Percentiles rank a stretch among this genome's conserved stretches.
Conservation (phyloP, 306 rosid species). For the Calophaca sinica region DNA sequence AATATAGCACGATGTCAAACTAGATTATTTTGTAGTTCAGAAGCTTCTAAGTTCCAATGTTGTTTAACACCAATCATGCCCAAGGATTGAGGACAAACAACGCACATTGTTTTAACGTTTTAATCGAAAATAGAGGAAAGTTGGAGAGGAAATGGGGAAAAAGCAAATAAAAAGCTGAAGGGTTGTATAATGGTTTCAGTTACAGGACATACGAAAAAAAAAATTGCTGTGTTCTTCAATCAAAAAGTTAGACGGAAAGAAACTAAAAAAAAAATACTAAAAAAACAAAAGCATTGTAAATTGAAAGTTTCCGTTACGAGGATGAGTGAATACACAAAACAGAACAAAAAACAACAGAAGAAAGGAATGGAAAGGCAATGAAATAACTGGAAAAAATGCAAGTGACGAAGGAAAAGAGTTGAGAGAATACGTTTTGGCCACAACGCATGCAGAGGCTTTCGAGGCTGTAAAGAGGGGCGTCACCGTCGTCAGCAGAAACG, state of each 20-base stretch:
- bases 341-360: no score
- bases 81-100: not conserved
- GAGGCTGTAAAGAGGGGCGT: constrained; percentile 71
- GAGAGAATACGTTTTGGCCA: constrained; percentile 63
- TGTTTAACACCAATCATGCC: not conserved
- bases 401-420: not conserved
- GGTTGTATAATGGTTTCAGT: not conserved
- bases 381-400: no score
- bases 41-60: not conserved
- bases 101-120: not conserved
- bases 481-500: constrained; percentile 67
- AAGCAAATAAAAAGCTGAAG: not conserved
- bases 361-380: no score
- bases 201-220: not conserved
- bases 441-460: constrained; percentile 99
- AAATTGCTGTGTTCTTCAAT: not conserved
- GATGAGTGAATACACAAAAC: not conserved
- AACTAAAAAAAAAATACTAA: no score
- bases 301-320: not conserved
- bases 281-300: not conserved
- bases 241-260: not conserved
- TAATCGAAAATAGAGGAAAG: not conserved
- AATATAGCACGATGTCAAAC: not conserved
- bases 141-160: not conserved
- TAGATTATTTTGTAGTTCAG: not conserved